Evolutionary conservation across 257 asterid species (phyloP).

Genomic region (Solanum habrochaites): DNA sequence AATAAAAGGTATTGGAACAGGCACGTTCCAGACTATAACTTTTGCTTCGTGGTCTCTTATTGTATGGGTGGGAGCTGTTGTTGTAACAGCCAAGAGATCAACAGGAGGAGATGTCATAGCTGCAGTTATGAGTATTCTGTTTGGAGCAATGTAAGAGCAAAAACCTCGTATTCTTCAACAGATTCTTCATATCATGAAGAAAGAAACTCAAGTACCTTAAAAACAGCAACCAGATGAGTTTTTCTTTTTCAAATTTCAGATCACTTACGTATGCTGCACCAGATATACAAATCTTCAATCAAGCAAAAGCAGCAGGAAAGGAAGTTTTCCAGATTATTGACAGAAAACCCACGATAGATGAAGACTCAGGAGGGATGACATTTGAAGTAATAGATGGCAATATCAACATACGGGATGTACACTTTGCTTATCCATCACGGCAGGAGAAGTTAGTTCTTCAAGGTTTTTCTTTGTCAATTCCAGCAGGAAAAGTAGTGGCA

Average conservation of each 20-base stretch:
- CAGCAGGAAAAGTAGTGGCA: slow-evolving; percentile 73
- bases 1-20: slow-evolving; percentile 71
- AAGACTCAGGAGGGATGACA: slow-evolving; percentile 23
- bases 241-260: slow-evolving; percentile 27
- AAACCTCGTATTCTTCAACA: not conserved
- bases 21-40: slow-evolving; percentile 70
- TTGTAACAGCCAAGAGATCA: slow-evolving; percentile 49
- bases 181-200: not conserved
- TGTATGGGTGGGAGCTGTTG: slow-evolving; percentile 80
- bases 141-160: slow-evolving; percentile 76
- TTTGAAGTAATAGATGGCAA: slow-evolving; percentile 35
- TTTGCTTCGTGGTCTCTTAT: slow-evolving; percentile 78
- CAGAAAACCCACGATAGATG: slow-evolving; percentile 52
- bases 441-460: slow-evolving; percentile 39
- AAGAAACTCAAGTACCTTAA: not conserved
- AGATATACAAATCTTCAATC: slow-evolving; percentile 77
- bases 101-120: slow-evolving; percentile 76
- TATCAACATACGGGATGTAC: slow-evolving; percentile 43
- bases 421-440: slow-evolving; percentile 67
- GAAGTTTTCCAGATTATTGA: slow-evolving; percentile 61
- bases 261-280: slow-evolving; percentile 87
- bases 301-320: slow-evolving; percentile 81
- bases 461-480: slow-evolving; percentile 71
- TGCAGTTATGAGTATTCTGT: slow-evolving; percentile 85
- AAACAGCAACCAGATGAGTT: not conserved